Evolutionary conservation across 176 grass and related monocot species (phyloP).

Genomic region (Oryza glaberrima): DNA sequence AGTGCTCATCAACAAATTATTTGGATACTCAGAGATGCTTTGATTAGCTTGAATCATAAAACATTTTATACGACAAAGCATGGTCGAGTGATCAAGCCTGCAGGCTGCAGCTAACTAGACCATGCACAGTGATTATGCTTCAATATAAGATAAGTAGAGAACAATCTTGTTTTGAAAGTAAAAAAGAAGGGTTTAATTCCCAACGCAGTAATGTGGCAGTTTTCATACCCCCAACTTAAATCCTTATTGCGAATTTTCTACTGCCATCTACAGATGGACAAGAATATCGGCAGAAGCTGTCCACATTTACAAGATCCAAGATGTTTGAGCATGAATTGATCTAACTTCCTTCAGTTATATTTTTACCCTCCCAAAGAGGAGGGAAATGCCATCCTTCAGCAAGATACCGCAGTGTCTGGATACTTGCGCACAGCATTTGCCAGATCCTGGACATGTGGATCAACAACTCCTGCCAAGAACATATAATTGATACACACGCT

Average conservation of each 20-base stretch:
- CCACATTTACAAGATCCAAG: slow-evolving; percentile 4
- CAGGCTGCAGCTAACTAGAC: too few species aligned
- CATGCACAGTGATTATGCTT: neutral
- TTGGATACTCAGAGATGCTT: neutral
- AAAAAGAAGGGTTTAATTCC: neutral
- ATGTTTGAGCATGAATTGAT: slow-evolving; percentile 14
- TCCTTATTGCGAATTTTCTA: neutral
- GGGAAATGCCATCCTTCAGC: neutral
- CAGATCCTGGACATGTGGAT: slow-evolving; percentile 76
- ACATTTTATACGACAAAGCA: neutral
- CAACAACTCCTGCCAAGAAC: slow-evolving; percentile 63
- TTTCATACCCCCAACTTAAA: neutral
- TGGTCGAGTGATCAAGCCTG: too few species aligned
- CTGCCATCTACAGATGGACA: neutral
- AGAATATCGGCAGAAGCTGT: neutral
- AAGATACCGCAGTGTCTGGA: neutral
- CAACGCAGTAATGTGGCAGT: neutral
- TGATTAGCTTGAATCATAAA: neutral
- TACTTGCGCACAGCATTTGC: slow-evolving; percentile 59
- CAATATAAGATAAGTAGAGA: neutral
- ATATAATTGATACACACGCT: neutral
- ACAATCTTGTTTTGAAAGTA: neutral
- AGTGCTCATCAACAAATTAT: neutral
- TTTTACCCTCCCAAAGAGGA: slow-evolving; percentile 3
- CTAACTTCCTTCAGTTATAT: slow-evolving; percentile 12